Evolutionary conservation across 148 eudicot genomes (phyloP), one percentile per base, ranked within the genome.

Genomic region (Rhododendron kiyosumense): DNA sequence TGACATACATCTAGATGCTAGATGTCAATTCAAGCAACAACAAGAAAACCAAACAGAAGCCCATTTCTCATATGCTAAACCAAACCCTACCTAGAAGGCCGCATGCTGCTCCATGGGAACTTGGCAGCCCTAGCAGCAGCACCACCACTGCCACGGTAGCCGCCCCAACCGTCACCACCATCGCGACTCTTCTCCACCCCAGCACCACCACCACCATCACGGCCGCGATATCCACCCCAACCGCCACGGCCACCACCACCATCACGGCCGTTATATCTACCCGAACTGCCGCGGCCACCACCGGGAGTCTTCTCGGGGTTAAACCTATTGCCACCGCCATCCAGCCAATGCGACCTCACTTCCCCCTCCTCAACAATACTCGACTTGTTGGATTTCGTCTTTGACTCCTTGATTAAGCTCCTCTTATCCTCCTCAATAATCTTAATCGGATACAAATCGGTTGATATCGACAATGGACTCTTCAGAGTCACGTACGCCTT

Each of bases 281-380:
- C 86, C 75, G 0, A 26, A 69, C 5, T 34, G 22, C 87, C 28
- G 17, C 51, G 30, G 32, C 89, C 83, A 38, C 87, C 88, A 36
- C 59, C 67, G 3, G 79, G 61, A 61, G 83, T 63, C 59, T 32
- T 79, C 74, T 83, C 83, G 17, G 86, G 86, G 71, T 78, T 87
- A 51, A 77, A 45, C 30, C 85, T 81, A 46, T 79, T 89, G 36
- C 87, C 89, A 77, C 86, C 88, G 26, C 75, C 86, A 2, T 96
- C 98, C 12, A 96, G 93, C 99, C 99, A 96, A 89, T 96, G 99
- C 4, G 97, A 91, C 87, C 85, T 92, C 91, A 81, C 90, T 87
- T 89, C 86, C 43, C 85, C 89, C 78, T 91, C 95, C 84, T 94
- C 98, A 28, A 96, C 93, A 85, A 94, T 87, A 80, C 94, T 94